Base-by-base conservation (phyloP, 306 rosid genomes). In the Vachellia pachyceras region DNA sequence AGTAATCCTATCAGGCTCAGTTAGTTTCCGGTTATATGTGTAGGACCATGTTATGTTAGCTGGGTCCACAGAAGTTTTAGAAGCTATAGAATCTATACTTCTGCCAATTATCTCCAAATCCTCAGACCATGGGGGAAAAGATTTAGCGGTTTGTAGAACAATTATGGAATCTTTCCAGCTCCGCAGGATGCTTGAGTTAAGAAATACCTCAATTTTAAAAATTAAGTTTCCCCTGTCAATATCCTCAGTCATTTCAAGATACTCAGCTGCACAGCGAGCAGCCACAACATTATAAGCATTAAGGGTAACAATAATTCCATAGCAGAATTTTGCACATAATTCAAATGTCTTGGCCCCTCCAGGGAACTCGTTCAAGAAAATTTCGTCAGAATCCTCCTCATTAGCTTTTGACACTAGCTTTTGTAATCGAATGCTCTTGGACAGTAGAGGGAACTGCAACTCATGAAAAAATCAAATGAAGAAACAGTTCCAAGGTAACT, bases 131-230 rank as follows among this genome's bases (percentile, higher is more conserved):
- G 99, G 97, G 49, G 92, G 85, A 82, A 95, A 93, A 82, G 93
- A 88, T 79, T 90, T 95, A 23, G 97, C 79, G 22, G 97, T 93
- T 83, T 96, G 99, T 46, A 96, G 97, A 82, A 96, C 97, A 84
- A 90, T 92, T 63, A 96, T 93, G 79, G 98, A 90, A 81, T 96
- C 99, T 83, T 96, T 96, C 99, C 99, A 96, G 89, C 94, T 96
- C 3, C 91, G 94, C 40, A 96, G 89, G 63, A 96, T 96, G 73
- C 99, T 89, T 0, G 99, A 96, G 79, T 93, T 96, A 35, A 96
- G 94, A 82, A 96, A 96, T 64, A 96, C 99, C 76, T 96, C 99
- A 42, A 96, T 94, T 82, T 96, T 96, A 58, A 89, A 93, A 72
- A 96, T 74, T 65, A 96, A 86, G 85, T 96, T 96, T 72, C 99